phyloP scores from a whole-genome alignment of 371 early-diverging fungal species.

The Fennellomyces sp. region DNA sequence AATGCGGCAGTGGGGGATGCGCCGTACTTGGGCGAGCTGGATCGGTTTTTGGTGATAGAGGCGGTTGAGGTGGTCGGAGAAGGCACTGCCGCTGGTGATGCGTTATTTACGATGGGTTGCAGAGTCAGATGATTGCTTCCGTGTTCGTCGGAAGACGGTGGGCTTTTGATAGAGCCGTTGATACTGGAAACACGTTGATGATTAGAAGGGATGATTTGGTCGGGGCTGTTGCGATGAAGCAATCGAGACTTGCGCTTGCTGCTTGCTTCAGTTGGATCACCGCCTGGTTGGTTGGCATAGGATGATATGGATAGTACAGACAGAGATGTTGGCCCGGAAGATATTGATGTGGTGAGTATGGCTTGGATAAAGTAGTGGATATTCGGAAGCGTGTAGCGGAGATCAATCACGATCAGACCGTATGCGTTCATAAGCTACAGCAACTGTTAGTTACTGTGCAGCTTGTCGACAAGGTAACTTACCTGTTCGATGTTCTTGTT shows the following conservation, averaged over 20 bases:
- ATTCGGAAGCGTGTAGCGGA: constrained; percentile 81
- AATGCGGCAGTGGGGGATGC: constrained; percentile 28
- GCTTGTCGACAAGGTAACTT: no score
- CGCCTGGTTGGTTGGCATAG: constrained; percentile 27
- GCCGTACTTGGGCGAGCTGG: constrained; percentile 22
- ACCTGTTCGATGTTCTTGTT: constrained; percentile 90
- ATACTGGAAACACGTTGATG: neutral
- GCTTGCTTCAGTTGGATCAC: neutral
- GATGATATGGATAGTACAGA: constrained; percentile 54
- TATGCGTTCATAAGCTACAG: constrained; percentile 73
- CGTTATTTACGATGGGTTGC: constrained; percentile 17
- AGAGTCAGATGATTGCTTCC: constrained; percentile 17
- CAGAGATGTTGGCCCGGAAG: constrained; percentile 42
- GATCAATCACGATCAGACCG: constrained; percentile 72
- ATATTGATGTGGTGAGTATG: constrained; percentile 55
- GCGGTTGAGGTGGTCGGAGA: constrained; percentile 12
- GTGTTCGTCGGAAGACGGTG: constrained; percentile 12
- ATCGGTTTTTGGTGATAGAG: neutral
- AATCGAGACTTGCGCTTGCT: neutral
- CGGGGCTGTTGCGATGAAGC: neutral
- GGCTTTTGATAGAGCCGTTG: constrained; percentile 6
- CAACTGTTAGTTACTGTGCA: no score
- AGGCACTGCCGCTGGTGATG: neutral
- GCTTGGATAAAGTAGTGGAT: constrained; percentile 69
- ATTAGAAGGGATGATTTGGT: neutral